A percentile compares a stretch with the other conserved stretches of the same genome.
Conservation (phyloP, 2,329 filamentous ascomycete species). For the Penicillium sp. region DNA sequence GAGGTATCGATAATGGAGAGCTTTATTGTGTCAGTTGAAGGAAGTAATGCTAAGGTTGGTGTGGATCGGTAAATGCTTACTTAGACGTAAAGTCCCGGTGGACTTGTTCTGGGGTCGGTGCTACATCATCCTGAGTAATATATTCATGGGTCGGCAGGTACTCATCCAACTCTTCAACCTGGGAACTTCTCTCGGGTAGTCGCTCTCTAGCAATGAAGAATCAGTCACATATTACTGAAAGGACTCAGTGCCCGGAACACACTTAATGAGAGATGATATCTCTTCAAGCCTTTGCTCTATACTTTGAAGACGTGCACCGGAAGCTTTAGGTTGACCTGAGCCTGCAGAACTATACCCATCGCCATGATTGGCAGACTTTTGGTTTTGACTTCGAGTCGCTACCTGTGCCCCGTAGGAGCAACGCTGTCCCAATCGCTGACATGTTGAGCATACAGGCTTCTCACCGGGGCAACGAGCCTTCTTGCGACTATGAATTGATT, state of each 20-base stretch:
- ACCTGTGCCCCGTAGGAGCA: constrained; percentile 21
- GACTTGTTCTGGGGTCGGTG: neutral
- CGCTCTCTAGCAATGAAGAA: neutral
- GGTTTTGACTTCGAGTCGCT: neutral
- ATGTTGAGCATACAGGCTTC: constrained; percentile 26
- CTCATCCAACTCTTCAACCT: neutral
- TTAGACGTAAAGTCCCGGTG: neutral
- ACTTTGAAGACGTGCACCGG: constrained; percentile 17
- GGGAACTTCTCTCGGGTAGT: neutral
- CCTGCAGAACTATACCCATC: neutral
- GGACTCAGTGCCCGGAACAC: neutral
- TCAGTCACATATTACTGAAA: neutral
- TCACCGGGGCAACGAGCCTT: constrained; percentile 31
- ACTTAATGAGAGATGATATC: constrained; percentile 13
- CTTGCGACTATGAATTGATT: constrained; percentile 19
- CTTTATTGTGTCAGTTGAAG: neutral
- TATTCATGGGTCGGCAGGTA: neutral
- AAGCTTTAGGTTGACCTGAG: neutral
- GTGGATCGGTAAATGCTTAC: neutral
- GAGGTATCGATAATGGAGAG: neutral
- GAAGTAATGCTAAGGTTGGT: neutral
- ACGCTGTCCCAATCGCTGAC: constrained; percentile 22
- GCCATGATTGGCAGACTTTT: neutral
- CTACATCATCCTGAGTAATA: neutral
- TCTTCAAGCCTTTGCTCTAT: constrained; percentile 24